A percentile compares a stretch with the other conserved stretches of the same genome.
phyloP scores from a whole-genome alignment of 805 yeast species.

The Barnettozyma californica region DNA sequence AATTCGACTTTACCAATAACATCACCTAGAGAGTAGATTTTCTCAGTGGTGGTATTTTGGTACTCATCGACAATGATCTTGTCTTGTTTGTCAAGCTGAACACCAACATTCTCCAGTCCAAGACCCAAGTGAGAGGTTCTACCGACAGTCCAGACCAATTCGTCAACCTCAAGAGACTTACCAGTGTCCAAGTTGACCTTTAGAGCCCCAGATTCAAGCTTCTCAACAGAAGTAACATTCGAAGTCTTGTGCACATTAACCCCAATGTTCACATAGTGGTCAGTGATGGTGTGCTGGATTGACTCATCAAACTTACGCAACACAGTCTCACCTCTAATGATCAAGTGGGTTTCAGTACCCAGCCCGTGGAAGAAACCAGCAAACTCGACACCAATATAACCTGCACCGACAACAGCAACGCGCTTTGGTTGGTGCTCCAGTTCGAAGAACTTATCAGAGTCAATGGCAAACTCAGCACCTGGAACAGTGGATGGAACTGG shows the following conservation, averaged over 20 bases:
- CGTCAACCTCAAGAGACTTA: conserved; percentile 59
- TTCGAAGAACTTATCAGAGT: conserved; percentile 88
- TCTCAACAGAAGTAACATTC: conserved; percentile 43
- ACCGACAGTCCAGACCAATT: conserved; percentile 90
- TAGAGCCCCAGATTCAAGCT: conserved; percentile 43
- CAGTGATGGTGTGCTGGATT: conserved; percentile 75
- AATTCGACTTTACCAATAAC: conserved; percentile 89
- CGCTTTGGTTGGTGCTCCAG: conserved; percentile 79
- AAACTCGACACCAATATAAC: conserved; percentile 93
- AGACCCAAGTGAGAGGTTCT: conserved; percentile 72
- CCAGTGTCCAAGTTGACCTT: conserved; percentile 40
- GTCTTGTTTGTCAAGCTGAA: conserved; percentile 52
- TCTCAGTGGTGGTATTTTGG: conserved; percentile 70
- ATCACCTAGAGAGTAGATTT: conserved; percentile 87
- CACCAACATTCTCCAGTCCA: conserved; percentile 72
- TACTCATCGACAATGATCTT: conserved; percentile 80
- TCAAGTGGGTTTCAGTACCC: conserved; percentile 79
- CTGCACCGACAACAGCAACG: conserved; percentile 96
- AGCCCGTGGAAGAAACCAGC: conserved; percentile 91
- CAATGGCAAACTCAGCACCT: conserved; percentile 79
- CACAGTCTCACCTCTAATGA: conserved; percentile 88
- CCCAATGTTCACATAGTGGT: conserved; percentile 76
- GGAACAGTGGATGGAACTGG: conserved; percentile 70
- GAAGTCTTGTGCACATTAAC: conserved; percentile 71
- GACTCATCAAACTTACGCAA: conserved; percentile 82